These are phyloP conservation scores for Eucalyptus curtisii DNA, from an alignment of 345 rosid genomes.

Conservation along the genomic window DNA sequence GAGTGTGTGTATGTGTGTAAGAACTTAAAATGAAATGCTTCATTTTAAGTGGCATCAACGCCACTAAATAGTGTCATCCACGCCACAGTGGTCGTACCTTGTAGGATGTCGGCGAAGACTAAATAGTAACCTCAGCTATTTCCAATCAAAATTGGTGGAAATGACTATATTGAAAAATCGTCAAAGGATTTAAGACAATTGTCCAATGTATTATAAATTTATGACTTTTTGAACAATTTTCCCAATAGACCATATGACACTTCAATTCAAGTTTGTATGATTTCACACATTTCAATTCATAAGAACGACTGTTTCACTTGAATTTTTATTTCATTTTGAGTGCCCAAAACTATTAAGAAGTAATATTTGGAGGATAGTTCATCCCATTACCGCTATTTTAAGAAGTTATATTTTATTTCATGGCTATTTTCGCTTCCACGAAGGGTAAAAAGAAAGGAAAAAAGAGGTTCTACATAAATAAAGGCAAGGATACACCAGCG, in stretches of 20 bases:
- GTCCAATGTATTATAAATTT: too few relatives aligned
- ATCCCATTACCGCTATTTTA: neutral
- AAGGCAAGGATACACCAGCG: neutral
- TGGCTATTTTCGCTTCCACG: neutral
- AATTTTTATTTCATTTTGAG: neutral
- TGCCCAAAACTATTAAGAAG: neutral
- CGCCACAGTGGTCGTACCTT: rapidly evolving
- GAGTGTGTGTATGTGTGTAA: neutral
- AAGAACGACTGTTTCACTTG: neutral
- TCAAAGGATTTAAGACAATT: neutral
- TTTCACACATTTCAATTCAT: too few relatives aligned
- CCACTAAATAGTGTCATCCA: neutral
- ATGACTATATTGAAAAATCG: too few relatives aligned
- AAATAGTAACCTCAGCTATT: too few relatives aligned
- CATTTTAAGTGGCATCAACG: neutral
- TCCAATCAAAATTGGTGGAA: rapidly evolving
- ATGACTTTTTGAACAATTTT: too few relatives aligned
- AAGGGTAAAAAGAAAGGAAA: neutral
- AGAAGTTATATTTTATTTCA: neutral
- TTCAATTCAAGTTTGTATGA: too few relatives aligned
- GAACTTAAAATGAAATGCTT: neutral
- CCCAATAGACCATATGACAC: too few relatives aligned
- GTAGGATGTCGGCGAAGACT: neutral
- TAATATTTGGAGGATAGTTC: neutral
- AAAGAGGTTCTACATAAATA: neutral